A percentile compares a stretch with the other conserved stretches of the same genome.
Evolutionary conservation across 345 rosid genomes (phyloP).

Genomic region (Sisymbrium irio): DNA sequence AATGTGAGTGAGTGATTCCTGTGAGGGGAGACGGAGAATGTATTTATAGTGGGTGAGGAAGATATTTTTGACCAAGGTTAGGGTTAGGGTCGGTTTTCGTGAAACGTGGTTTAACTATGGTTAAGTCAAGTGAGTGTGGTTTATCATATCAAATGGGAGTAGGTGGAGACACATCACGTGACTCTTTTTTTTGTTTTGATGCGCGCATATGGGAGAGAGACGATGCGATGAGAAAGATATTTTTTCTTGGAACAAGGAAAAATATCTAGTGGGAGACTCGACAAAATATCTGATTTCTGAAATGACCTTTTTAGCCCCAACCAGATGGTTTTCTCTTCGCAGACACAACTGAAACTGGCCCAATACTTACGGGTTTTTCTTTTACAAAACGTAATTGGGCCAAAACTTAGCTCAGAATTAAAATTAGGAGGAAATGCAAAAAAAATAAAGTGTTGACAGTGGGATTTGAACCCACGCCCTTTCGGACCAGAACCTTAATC

Average conservation of each 20-base stretch:
- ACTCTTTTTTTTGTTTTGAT: slow-evolving; percentile 10
- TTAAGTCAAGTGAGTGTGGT: slow-evolving; percentile 14
- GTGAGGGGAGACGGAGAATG: neutral
- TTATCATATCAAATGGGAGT: neutral
- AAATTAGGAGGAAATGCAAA: neutral
- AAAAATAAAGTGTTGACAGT: slow-evolving; percentile 55
- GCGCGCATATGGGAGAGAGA: neutral
- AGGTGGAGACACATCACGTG: slow-evolving; percentile 37
- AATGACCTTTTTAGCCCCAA: slow-evolving; percentile 4
- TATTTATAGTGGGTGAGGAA: slow-evolving; percentile 19
- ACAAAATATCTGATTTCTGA: neutral
- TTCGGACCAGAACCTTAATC: slow-evolving; percentile 99
- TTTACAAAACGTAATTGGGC: neutral
- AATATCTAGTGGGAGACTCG: neutral
- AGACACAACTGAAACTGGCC: neutral
- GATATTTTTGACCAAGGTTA: slow-evolving; percentile 15
- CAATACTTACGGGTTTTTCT: neutral
- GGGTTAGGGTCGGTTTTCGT: slow-evolving; percentile 4
- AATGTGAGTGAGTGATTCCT: neutral
- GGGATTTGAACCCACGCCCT: slow-evolving; percentile 99
- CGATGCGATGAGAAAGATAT: slow-evolving; percentile 14
- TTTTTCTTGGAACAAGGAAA: slow-evolving; percentile 1
- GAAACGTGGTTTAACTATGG: slow-evolving; percentile 22
- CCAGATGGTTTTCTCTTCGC: neutral
- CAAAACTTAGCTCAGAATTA: neutral